phyloP scores from a whole-genome alignment of 352 stramenopile genomes.

The Globisporangium sylvaticum region DNA sequence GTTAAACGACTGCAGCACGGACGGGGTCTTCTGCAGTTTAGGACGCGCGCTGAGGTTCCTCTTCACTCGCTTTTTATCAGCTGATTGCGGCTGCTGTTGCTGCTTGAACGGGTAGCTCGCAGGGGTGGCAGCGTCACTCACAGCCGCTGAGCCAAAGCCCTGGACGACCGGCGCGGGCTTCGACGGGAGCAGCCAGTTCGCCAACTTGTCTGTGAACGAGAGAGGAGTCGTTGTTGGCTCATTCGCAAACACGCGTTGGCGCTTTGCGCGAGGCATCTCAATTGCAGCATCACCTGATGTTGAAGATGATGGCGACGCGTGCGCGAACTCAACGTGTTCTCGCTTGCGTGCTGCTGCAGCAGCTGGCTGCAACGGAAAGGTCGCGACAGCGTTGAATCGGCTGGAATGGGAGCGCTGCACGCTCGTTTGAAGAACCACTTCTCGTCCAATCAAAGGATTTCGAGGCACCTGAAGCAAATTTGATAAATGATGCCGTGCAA shows the following conservation, averaged over 20 bases:
- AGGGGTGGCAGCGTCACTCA: neutral
- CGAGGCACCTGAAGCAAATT: conserved; percentile 6
- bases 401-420: conserved; percentile 24
- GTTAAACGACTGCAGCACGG: conserved; percentile 37
- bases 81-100: neutral
- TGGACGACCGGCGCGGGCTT: conserved; percentile 1
- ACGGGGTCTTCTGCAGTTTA: conserved; percentile 24
- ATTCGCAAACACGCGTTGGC: conserved; percentile 33
- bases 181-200: conserved; percentile 54
- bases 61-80: conserved; percentile 5
- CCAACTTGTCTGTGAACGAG: conserved; percentile 41
- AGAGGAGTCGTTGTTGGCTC: conserved; percentile 34
- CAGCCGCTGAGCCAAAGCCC: neutral
- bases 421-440: conserved; percentile 27
- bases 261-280: conserved; percentile 28
- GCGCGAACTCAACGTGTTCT: conserved; percentile 25
- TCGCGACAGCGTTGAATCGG: conserved; percentile 38
- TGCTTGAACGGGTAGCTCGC: conserved; percentile 34
- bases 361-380: conserved; percentile 20
- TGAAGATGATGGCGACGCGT: conserved; percentile 13
- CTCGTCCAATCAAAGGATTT: conserved; percentile 39
- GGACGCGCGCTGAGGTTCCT: conserved; percentile 7
- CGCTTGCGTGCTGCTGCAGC: conserved; percentile 26
- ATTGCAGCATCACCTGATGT: conserved; percentile 17
- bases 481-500: neutral